Base-by-base conservation (phyloP, 331 rosid species). In the Quercus tomentella region DNA sequence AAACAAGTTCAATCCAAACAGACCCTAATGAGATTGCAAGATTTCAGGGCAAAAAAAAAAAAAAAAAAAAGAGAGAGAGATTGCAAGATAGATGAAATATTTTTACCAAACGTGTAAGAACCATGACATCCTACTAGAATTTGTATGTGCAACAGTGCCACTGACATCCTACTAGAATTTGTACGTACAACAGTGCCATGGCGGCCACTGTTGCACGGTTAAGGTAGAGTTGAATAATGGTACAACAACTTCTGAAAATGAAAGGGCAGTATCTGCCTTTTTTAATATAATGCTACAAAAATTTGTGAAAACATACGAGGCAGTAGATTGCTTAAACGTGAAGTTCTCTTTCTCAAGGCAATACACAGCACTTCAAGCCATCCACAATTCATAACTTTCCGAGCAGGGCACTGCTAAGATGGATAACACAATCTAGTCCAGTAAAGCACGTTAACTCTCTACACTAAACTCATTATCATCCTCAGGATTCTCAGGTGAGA, bases 391-490 rank as follows among this genome's bases (percentile, higher is more conserved):
- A 33, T 21, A 9, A 65, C 31, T n/a, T 30, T 37, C 70, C 3
- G 21, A 7, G 41, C 69, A 62, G 69, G 14, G 41, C 41, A 4
- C 69, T 28, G 37, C 37, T 62, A 62, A 14, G 21, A 3, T 9
- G 15, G 69, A 62, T 62, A 25, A 62, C 30, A 35, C 7, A 21
- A 62, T 16, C 69, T 5, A 20, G 16, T 67, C 16, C 45, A 67
- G 72, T 6, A 67, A 67, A 67, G 52, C 51, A 31, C 26, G 70
- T 84, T 80, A 87, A 83, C 73, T 77, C 73, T 90, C 92, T 61
- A 75, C 74, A 68, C 71, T 84, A 26, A 83, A 61, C 72, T 80
- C 91, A 37, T 31, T 77, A 8, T 83, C 92, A 18, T 86, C 92
- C 14, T 63, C 81, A 7, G 61, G 35, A 66, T 74, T 86, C 76